Evolutionary conservation across 768 basidiomycete genomes (phyloP).

Genomic region (Leccinum subgranulosum): DNA sequence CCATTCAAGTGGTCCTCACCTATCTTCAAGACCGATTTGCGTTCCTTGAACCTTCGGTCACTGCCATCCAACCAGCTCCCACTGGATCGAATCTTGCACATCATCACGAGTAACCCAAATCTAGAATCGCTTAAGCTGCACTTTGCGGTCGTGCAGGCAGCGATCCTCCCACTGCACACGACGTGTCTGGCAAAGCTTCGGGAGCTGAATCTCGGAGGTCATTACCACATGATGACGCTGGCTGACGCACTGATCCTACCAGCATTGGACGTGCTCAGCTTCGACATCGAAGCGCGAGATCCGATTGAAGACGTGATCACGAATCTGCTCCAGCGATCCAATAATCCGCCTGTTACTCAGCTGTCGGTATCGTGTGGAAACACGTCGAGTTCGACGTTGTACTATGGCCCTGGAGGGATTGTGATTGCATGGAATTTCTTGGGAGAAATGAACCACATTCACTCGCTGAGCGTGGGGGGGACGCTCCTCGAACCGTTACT

Average conservation of each 20-base stretch:
- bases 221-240: constrained; percentile 59
- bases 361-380: constrained; percentile 63
- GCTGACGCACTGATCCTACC: constrained; percentile 62
- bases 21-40: constrained; percentile 59
- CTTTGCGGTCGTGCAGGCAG: constrained; percentile 56
- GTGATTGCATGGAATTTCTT: constrained; percentile 70
- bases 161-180: constrained; percentile 59
- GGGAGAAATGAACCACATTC: constrained; percentile 53
- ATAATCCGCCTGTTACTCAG: constrained; percentile 51
- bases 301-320: constrained; percentile 70
- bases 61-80: constrained; percentile 62
- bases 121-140: constrained; percentile 59
- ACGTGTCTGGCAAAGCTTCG: constrained; percentile 54
- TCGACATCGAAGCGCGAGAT: constrained; percentile 75
- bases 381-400: constrained; percentile 40
- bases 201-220: constrained; percentile 60
- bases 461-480: constrained; percentile 60
- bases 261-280: constrained; percentile 49
- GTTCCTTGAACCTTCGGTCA: constrained; percentile 58
- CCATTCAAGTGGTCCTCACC: constrained; percentile 80
- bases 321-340: constrained; percentile 57
- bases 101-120: constrained; percentile 54
- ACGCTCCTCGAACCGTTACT: constrained; percentile 66
- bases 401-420: constrained; percentile 56
- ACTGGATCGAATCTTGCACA: constrained; percentile 66